Conservation (phyloP, 345 rosid species). For the Kernera saxatilis region DNA sequence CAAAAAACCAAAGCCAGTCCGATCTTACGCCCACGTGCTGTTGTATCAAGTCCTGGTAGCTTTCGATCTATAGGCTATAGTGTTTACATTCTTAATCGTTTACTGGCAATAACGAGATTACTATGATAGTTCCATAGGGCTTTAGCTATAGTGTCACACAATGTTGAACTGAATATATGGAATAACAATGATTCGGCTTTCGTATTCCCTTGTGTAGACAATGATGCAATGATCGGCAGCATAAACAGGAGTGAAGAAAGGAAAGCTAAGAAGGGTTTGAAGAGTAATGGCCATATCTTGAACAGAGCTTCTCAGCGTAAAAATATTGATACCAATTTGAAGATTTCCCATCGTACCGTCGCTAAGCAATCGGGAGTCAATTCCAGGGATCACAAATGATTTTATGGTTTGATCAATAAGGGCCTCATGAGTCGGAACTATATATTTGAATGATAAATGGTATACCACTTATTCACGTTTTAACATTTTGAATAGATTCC, state of each 20-base stretch:
- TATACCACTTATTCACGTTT: not conserved
- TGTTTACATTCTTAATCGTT: not conserved
- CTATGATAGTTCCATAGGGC: not conserved
- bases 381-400: slow-evolving; percentile 7
- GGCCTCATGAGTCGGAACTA: not conserved
- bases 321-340: slow-evolving; percentile 2
- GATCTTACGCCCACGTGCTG: slow-evolving; percentile 27
- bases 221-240: slow-evolving; percentile 28
- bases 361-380: not conserved
- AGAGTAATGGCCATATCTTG: not conserved
- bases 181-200: not conserved
- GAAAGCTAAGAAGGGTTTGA: slow-evolving; percentile 20
- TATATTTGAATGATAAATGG: not conserved
- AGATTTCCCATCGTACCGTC: not conserved
- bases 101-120: not conserved
- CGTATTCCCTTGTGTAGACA: slow-evolving; percentile 1
- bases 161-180: not conserved
- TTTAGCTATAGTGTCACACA: not conserved
- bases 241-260: slow-evolving; percentile 25
- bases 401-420: not conserved
- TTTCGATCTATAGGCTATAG: not conserved
- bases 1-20: slow-evolving; percentile 16
- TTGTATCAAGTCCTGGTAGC: slow-evolving; percentile 31
- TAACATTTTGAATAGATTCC: too few species aligned
- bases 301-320: slow-evolving; percentile 14